Evolutionary conservation across 768 basidiomycete species (phyloP).

Genomic region (Podaxis sp.): DNA sequence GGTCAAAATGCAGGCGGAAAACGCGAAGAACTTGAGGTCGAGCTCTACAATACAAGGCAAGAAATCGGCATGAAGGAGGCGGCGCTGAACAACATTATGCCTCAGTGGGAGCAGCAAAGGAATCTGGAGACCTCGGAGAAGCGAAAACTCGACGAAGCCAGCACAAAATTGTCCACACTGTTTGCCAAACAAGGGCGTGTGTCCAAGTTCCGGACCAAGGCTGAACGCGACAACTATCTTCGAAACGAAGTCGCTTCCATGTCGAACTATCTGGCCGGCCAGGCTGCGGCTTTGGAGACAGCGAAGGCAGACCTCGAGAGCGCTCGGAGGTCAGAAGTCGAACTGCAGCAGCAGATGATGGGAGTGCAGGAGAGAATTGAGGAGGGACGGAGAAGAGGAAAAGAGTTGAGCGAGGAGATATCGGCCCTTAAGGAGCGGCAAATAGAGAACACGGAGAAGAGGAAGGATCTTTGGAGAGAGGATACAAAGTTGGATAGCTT

Average conservation of each 20-base stretch:
- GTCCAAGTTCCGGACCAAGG: constrained; percentile 76
- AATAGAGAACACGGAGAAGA: constrained; percentile 64
- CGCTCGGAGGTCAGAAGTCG: constrained; percentile 41
- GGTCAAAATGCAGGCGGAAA: constrained; percentile 61
- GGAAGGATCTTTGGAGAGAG: constrained; percentile 94
- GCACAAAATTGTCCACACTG: constrained; percentile 65
- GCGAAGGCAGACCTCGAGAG: constrained; percentile 47
- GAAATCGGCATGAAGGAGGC: constrained; percentile 60
- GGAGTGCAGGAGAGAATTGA: constrained; percentile 57
- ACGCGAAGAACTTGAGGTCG: constrained; percentile 57
- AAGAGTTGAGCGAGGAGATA: constrained; percentile 59
- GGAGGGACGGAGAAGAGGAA: constrained; percentile 54
- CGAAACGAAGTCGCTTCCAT: constrained; percentile 74
- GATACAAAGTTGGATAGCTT: constrained; percentile 84
- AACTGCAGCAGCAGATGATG: constrained; percentile 56
- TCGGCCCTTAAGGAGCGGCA: constrained; percentile 61
- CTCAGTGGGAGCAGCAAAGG: constrained; percentile 65
- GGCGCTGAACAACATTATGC: constrained; percentile 57
- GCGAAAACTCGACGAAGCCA: constrained; percentile 69
- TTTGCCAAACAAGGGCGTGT: constrained; percentile 90
- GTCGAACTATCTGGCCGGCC: constrained; percentile 52
- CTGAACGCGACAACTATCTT: constrained; percentile 81
- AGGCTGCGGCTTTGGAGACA: constrained; percentile 50
- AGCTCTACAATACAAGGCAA: constrained; percentile 56
- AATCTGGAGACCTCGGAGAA: constrained; percentile 49